Base-by-base conservation (phyloP, 2,329 filamentous ascomycete genomes). In the Claviceps humidiphila region DNA sequence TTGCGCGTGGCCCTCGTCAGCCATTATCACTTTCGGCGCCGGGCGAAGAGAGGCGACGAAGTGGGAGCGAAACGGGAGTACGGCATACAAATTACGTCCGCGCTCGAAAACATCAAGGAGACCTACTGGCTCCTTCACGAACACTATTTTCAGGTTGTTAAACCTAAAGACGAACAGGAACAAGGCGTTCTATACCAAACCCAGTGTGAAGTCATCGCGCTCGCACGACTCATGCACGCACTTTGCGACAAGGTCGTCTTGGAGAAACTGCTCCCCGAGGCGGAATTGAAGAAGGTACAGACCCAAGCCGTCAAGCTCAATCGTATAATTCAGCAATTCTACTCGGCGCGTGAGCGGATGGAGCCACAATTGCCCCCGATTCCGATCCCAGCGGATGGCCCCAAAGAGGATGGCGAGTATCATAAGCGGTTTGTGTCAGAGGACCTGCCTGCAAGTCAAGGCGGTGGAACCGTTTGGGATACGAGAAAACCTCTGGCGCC, bases 1-100 rank as follows among this genome's bases (percentile, higher is more conserved):
- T 70, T 87, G 30, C 71, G 75, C 39, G 66, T 78, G 14, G 75
- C 80, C 4, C 67, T 81, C 45, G 69, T 68, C 47, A 74, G 64
- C 60, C 70, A 72, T 62, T 68, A 65, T 22, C 63, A 68, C 37
- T 66, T 74, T 55, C 65, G 67, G 24, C 47, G 56, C 16, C 58
- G 60, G 49, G 62, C 64, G 13, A 57, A 61, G n/a, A 53, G 58
- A 1, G 65, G 67, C 38, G 55, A 66, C n/a, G 51, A 58, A n/a
- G 56, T 57, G 20, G 62, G 54, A 7, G 70, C 70, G 43, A 71
- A 71, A 59, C 61, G 60, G 6, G 69, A 65, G 0, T 76, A 75
- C 58, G 78, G 74, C 53, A 59, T 65, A 26, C 78, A 80, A 58
- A 70, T 83, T 43, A 60, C 68, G 30, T 59, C 62, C 4, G 79